Evolutionary conservation across 805 yeast genomes (phyloP), one percentile per base, ranked within the genome.

Genomic region (Yarrowia deformans): DNA sequence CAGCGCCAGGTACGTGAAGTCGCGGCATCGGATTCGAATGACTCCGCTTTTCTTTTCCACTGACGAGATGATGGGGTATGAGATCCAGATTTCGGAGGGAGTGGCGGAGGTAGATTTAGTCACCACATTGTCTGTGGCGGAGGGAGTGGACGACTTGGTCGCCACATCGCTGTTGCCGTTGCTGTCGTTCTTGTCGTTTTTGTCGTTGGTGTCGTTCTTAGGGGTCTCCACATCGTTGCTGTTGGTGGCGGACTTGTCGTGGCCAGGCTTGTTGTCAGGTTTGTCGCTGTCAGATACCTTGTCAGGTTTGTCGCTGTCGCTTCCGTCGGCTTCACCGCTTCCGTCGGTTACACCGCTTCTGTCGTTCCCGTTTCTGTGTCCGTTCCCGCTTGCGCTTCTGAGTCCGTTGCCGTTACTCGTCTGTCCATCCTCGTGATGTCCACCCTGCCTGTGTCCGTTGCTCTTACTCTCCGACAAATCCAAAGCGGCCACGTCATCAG

Each of bases 51-150:
- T 72, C 46, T 76, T 72, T 56, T 73, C 72, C 34, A 74, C 74
- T 49, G 77, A 82, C 60, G 86, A 88, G 40, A 93, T 87, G 71
- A 93, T 85, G 0, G 98, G 97, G 77, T 92, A 94, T 70, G 97
- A 90, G 39, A 92, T 84, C 99, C 98, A 95, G 39, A 91, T 85
- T 77, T 95, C 98, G 69, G 69, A 29, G 9, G 37, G 8, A 0
- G 35, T 5, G 10, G 37, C 7, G 6, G 87, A 23, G 29, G 29
- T 4, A 2, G 29, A 23, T 4, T 23, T 23, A 4, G 29, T 23
- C 29, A 23, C 29, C 29, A 23, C 29, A 4, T 23, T 23, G 29
- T n/a, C n/a, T n/a, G n/a, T n/a, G n/a, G n/a, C 98, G 69, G 69
- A 23, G 9, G 37, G 8, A 1, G 35, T 1, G 16, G 37, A 2